Conservation (phyloP, 495 filamentous ascomycete species). For the Saxophila tyrrhenica region DNA sequence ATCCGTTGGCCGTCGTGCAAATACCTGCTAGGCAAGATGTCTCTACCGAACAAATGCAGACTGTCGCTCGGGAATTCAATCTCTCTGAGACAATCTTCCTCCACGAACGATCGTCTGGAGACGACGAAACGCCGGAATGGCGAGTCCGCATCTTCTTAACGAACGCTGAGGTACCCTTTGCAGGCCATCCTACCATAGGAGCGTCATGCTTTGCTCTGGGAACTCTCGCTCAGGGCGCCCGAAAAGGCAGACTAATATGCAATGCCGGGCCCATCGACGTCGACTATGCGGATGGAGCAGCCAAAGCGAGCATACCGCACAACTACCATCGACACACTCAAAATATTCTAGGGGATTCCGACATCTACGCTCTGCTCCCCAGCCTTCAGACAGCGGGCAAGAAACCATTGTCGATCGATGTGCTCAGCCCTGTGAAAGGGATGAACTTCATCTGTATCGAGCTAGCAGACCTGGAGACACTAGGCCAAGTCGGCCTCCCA, state of each 20-base stretch:
- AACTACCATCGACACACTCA: constrained; percentile 51
- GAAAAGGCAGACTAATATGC: constrained; percentile 29
- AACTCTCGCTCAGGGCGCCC: constrained; percentile 4
- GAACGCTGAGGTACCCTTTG: constrained; percentile 54
- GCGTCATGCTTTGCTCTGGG: constrained; percentile 41
- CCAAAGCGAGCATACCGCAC: constrained; percentile 51
- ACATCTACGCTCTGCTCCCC: constrained; percentile 24
- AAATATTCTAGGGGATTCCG: constrained; percentile 2
- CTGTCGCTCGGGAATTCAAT: constrained; percentile 69
- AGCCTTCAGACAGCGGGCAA: constrained; percentile 16
- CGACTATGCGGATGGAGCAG: constrained; percentile 27
- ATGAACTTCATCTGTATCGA: constrained; percentile 53
- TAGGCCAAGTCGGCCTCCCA: constrained; percentile 32
- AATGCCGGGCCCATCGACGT: constrained; percentile 54
- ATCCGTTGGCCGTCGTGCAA: constrained; percentile 54
- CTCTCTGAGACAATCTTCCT: constrained; percentile 77
- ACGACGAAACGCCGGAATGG: constrained; percentile 18
- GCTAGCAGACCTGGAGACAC: constrained; percentile 36
- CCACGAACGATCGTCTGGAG: constrained; percentile 31
- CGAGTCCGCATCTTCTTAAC: constrained; percentile 62
- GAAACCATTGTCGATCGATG: not conserved
- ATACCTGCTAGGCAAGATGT: constrained; percentile 34
- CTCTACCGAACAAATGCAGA: constrained; percentile 46
- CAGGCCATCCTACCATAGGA: constrained; percentile 70
- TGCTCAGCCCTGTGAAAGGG: constrained; percentile 55